Conservation (phyloP, 2,329 filamentous ascomycete genomes). For the Chrysoporthe deuterocubensis region DNA sequence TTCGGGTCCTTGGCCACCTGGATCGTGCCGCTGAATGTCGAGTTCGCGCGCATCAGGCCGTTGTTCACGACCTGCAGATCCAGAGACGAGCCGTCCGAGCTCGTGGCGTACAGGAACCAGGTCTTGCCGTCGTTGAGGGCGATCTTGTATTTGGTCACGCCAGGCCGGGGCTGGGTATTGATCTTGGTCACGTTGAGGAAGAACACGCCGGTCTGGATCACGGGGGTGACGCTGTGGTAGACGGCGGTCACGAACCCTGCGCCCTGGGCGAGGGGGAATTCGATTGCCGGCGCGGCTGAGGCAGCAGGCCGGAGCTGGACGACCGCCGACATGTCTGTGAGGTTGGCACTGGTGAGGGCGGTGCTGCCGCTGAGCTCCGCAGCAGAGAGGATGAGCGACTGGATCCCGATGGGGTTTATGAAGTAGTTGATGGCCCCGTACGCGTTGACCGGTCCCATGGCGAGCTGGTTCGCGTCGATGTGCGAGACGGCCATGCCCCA, state of each 20-base stretch:
- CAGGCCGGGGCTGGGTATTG: slow-evolving; percentile 59
- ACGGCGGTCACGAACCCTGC: slow-evolving; percentile 84
- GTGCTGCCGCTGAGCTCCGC: slow-evolving; percentile 69
- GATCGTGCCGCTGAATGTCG: slow-evolving; percentile 75
- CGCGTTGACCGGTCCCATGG: slow-evolving; percentile 63
- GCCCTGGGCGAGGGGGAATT: slow-evolving; percentile 84
- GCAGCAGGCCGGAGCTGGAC: slow-evolving; percentile 65
- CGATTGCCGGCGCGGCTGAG: slow-evolving; percentile 64
- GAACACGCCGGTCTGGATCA: slow-evolving; percentile 74
- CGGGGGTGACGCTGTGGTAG: slow-evolving; percentile 72
- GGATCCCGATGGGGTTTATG: slow-evolving; percentile 79
- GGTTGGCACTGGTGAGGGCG: slow-evolving; percentile 54
- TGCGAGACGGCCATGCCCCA: slow-evolving; percentile 83
- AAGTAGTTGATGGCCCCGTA: slow-evolving; percentile 72
- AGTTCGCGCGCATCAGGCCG: slow-evolving; percentile 65
- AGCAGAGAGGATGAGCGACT: slow-evolving; percentile 81
- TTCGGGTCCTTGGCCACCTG: slow-evolving; percentile 80
- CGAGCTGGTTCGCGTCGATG: slow-evolving; percentile 67
- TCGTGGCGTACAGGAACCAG: slow-evolving; percentile 82
- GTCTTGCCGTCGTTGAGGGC: slow-evolving; percentile 70
- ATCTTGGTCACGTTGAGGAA: slow-evolving; percentile 70
- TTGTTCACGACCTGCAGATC: slow-evolving; percentile 71
- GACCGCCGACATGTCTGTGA: slow-evolving; percentile 65
- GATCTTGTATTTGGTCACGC: slow-evolving; percentile 77
- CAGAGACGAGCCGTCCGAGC: slow-evolving; percentile 61